Conservation (phyloP, 306 rosid species). For the Glycine tomentella region DNA sequence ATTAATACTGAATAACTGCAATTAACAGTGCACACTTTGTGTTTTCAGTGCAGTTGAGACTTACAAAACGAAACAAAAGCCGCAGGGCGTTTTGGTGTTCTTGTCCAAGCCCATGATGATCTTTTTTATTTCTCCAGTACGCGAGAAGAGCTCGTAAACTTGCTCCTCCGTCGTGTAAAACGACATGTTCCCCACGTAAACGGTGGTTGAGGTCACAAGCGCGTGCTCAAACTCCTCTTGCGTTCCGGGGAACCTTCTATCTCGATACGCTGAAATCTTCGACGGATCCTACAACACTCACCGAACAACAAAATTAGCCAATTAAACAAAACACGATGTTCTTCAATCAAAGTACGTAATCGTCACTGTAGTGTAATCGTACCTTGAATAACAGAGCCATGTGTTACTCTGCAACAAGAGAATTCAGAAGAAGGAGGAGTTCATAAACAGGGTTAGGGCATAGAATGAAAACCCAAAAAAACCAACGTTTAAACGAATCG, state of each 20-base stretch:
- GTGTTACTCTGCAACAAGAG: slow-evolving; percentile 19
- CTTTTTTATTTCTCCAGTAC: slow-evolving; percentile 96
- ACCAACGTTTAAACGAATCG: neutral
- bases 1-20: neutral
- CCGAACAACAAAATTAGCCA: neutral
- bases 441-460: slow-evolving; percentile 42
- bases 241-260: slow-evolving; percentile 81
- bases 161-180: slow-evolving; percentile 98
- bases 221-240: slow-evolving; percentile 92
- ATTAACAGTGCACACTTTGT: slow-evolving; percentile 6
- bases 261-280: slow-evolving; percentile 87
- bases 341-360: neutral
- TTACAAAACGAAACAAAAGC: slow-evolving; percentile 91
- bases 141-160: slow-evolving; percentile 86
- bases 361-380: neutral
- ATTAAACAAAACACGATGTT: neutral
- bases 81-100: slow-evolving; percentile 95
- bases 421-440: neutral
- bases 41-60: slow-evolving; percentile 35
- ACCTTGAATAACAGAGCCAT: slow-evolving; percentile 77
- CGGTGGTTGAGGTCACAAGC: slow-evolving; percentile 68
- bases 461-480: neutral
- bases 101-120: slow-evolving; percentile 98
- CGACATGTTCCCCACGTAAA: slow-evolving; percentile 92
- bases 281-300: slow-evolving; percentile 64